Conservation (phyloP, 73 alveolate genomes). For the Tetrahymena borealis region DNA sequence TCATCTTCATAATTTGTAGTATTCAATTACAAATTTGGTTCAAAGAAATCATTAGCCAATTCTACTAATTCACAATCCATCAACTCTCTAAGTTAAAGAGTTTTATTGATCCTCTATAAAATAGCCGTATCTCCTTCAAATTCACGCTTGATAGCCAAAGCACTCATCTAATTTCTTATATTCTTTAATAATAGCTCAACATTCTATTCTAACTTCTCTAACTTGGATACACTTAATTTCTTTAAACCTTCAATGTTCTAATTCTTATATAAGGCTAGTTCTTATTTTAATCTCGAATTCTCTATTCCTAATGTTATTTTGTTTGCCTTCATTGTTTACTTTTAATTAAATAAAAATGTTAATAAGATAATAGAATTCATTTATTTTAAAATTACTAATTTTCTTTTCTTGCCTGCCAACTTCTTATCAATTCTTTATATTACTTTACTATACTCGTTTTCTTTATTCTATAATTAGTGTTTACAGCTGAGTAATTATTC, state of each 20-base stretch:
- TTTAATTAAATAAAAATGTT: not conserved
- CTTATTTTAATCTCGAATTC: not conserved
- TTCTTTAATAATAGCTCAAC: not conserved
- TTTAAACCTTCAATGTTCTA: not conserved
- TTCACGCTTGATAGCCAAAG: not conserved
- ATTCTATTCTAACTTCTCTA: not conserved
- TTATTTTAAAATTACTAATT: not conserved
- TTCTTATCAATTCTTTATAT: not conserved
- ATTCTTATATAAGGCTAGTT: not conserved
- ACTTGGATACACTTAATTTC: not conserved
- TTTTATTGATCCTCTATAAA: not conserved
- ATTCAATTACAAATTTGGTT: not conserved
- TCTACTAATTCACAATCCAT: not conserved
- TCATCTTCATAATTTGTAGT: not conserved
- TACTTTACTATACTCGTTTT: not conserved
- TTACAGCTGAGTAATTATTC: not conserved
- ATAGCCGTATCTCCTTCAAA: not conserved
- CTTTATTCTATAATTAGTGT: not conserved
- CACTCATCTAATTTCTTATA: not conserved
- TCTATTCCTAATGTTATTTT: not conserved
- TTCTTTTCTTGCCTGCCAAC: not conserved
- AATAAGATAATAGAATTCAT: not conserved
- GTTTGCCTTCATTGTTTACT: not conserved
- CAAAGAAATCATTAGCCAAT: not conserved
- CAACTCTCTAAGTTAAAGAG: not conserved